phyloP scores from a whole-genome alignment of 148 eudicot species.

The Cornus florida region DNA sequence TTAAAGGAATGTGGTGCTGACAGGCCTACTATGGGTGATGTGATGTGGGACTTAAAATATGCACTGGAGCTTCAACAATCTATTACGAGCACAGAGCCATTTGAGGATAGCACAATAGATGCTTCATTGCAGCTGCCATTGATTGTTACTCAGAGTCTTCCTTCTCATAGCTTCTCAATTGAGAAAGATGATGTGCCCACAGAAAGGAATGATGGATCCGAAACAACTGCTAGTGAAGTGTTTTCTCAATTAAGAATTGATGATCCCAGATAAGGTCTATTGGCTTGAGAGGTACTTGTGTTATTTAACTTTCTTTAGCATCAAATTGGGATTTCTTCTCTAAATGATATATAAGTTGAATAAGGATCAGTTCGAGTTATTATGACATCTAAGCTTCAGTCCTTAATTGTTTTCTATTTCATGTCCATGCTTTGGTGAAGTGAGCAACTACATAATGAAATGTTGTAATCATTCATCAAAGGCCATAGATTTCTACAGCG shows the following conservation, averaged over 20 bases:
- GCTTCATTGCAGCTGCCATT: conserved; percentile 28
- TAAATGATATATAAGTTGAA: too few relatives aligned
- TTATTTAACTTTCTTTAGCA: too few relatives aligned
- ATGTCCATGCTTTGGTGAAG: too few relatives aligned
- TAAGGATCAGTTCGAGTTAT: too few relatives aligned
- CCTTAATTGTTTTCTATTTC: too few relatives aligned
- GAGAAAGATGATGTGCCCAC: neutral
- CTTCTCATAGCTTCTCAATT: conserved; percentile 26
- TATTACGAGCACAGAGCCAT: conserved; percentile 4
- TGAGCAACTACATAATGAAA: too few relatives aligned
- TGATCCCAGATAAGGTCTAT: conserved; percentile 17
- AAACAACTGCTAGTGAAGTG: conserved; percentile 21
- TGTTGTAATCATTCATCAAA: too few relatives aligned
- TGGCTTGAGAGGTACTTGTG: too few relatives aligned
- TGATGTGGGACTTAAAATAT: conserved; percentile 56
- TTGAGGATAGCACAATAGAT: conserved; percentile 36
- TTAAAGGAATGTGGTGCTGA: conserved; percentile 31
- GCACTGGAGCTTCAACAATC: conserved; percentile 37
- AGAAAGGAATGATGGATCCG: neutral
- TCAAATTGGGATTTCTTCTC: too few relatives aligned
- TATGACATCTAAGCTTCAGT: too few relatives aligned
- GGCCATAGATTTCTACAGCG: too few relatives aligned
- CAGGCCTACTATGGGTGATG: conserved; percentile 51
- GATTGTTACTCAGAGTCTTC: conserved; percentile 23
- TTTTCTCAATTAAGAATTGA: conserved; percentile 32